Base-by-base conservation (phyloP, 768 basidiomycete species). In the Lentinula guzmanii region DNA sequence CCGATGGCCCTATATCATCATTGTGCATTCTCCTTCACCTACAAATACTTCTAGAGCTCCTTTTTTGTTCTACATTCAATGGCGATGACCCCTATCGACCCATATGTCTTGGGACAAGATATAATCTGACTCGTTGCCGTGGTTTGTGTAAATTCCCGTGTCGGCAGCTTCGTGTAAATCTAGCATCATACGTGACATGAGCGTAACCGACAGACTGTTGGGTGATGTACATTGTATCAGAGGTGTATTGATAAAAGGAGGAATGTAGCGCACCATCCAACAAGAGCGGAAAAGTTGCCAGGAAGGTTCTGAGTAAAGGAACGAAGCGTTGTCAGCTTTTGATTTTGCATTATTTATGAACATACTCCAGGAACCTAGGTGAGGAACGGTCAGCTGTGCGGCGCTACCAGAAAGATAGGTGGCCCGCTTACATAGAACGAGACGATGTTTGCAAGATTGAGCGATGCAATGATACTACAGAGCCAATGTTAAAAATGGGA, bases 111-210 rank as follows among this genome's bases (percentile, higher is more conserved):
- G 42, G 13, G 42, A 16, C 18, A 43, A 43, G 4, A 16, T 6
- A 18, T 43, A 16, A 43, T 7, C 9, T 39, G 37, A 39, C 28
- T 28, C 28, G 16, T 13, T 43, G 1, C 8, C 37, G 9, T 45
- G 9, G 11, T 11, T 33, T 13, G 55, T 56, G 41, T 56, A 56
- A 3, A 56, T 56, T 8, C 55, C 55, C n/a, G 18, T 4, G 13
- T 56, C 55, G 4, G 55, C 55, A 15, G 55, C 55, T 33, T 56
- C 55, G 28, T 56, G 55, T 24, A 56, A 15, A 56, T 43, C 41
- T 5, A 56, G 55, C 37, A 56, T 43, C 37, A 56, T 56, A 9
- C 55, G 55, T 5, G 55, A 56, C 55, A 56, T 56, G 13, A 56
- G 55, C 4, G 55, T 56, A 11, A 43, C 55, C 10, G 55, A 56